phyloP scores from a whole-genome alignment of 768 basidiomycete species.

The Chiua virens region DNA sequence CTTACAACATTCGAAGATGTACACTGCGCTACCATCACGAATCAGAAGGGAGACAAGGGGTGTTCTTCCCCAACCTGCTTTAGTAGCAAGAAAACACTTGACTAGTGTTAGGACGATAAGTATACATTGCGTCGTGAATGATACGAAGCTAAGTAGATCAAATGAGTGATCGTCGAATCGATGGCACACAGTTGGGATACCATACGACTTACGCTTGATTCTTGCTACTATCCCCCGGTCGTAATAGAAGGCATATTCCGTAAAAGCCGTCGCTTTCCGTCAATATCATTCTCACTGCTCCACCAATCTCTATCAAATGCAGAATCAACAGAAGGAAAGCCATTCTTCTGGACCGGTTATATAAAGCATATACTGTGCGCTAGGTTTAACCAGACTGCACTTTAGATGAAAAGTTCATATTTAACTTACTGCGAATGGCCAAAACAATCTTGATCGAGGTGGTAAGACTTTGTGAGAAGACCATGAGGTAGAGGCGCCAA shows the following conservation, averaged over 20 bases:
- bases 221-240: neutral
- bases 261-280: neutral
- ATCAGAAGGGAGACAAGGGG: slow-evolving; percentile 22
- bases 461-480: slow-evolving; percentile 4
- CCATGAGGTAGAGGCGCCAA: slow-evolving; percentile 10
- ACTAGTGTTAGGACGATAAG: slow-evolving; percentile 15
- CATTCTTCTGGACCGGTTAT: slow-evolving; percentile 16
- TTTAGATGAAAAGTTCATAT: neutral
- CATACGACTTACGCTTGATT: slow-evolving; percentile 10
- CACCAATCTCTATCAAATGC: slow-evolving; percentile 2
- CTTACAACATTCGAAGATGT: slow-evolving; percentile 10
- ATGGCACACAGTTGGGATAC: neutral
- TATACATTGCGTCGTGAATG: slow-evolving; percentile 12
- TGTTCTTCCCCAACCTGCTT: slow-evolving; percentile 14
- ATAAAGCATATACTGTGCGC: slow-evolving; percentile 17
- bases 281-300: slow-evolving; percentile 2
- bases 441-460: slow-evolving; percentile 16
- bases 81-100: slow-evolving; percentile 19
- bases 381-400: neutral
- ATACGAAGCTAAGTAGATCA: slow-evolving; percentile 12
- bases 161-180: neutral
- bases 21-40: slow-evolving; percentile 17
- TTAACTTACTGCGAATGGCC: slow-evolving; percentile 15
- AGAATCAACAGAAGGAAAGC: slow-evolving; percentile 4
- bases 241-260: slow-evolving; percentile 11